Base-by-base conservation (phyloP, 805 yeast species). In the Isabelozyma gotoi region DNA sequence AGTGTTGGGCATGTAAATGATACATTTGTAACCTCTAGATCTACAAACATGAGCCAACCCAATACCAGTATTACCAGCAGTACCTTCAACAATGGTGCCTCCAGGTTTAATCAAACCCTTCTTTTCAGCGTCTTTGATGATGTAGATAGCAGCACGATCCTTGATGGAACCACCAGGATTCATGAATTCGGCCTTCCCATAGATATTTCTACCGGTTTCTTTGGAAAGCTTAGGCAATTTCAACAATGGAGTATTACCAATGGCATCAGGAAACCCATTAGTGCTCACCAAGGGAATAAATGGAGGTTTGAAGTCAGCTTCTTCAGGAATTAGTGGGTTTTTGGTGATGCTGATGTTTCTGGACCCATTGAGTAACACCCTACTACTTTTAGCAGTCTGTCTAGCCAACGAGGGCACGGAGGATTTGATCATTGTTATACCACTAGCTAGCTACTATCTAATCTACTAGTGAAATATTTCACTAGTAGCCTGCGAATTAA, bases 51-150 rank as follows among this genome's bases (percentile, higher is more conserved):
- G 82, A 5, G 96, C 96, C 43, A 89, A 69, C 1, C 96, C 96
- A 52, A 89, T 89, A 14, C 96, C 97, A n/a, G 97, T 89, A 67
- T 89, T 89, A 24, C 97, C 97, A 3, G 97, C 97, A 10, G 96
- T 88, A 6, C 96, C 96, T 65, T 89, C 97, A 14, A 89, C 91
- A 21, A 89, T 80, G 2, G 96, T 89, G 27, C 94, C 96, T 7
- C 95, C 94, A 3, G 89, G 80, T 45, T 68, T 60, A 44, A 89
- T 71, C 43, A 76, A 65, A 2, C 89, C 89, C 47, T 71, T 72
- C 29, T 63, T 59, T 59, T 89, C 96, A 19, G 96, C 96, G 51
- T 88, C 90, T 52, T 84, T 75, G 40, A 89, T 72, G 50, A 89
- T 74, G 57, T 70, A 88, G 31, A 85, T 70, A 0, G 96, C 96